phyloP scores from a whole-genome alignment of 2,329 filamentous ascomycete species.

The Microcera coccophila region DNA sequence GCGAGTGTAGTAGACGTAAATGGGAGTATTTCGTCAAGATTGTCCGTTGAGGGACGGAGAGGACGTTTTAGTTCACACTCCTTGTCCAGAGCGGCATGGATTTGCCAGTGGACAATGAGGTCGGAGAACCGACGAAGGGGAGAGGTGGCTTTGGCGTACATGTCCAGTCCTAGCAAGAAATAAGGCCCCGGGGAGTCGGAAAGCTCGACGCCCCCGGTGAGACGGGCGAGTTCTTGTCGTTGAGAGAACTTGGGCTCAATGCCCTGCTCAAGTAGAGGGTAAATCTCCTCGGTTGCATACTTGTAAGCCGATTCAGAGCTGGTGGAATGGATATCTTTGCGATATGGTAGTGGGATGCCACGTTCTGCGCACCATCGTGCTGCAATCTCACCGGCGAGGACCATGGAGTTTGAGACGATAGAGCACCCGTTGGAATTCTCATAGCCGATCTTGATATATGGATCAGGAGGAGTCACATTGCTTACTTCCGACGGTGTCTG shows the following conservation, averaged over 20 bases:
- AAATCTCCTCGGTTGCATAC: constrained; percentile 34
- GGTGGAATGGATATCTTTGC: constrained; percentile 42
- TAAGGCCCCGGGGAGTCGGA: constrained; percentile 52
- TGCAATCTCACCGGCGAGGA: constrained; percentile 58
- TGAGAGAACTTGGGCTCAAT: constrained; percentile 33
- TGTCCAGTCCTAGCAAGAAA: constrained; percentile 54
- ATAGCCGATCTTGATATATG: constrained; percentile 43
- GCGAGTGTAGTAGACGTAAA: constrained; percentile 42
- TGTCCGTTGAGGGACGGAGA: constrained; percentile 25
- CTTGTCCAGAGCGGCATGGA: constrained; percentile 53
- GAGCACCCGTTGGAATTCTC: constrained; percentile 31
- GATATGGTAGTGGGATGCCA: constrained; percentile 57
- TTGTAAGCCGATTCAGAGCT: constrained; percentile 36
- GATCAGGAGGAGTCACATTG: constrained; percentile 41
- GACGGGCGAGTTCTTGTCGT: constrained; percentile 24
- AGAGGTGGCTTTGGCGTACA: constrained; percentile 62
- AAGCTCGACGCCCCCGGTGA: constrained; percentile 49
- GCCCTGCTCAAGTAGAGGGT: constrained; percentile 30
- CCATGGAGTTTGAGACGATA: constrained; percentile 48
- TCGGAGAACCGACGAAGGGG: constrained; percentile 63
- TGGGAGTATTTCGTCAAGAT: constrained; percentile 40
- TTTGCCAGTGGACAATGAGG: constrained; percentile 63
- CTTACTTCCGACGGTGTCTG: constrained; percentile 2
- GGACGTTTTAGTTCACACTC: constrained; percentile 35
- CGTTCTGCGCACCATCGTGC: constrained; percentile 58